Evolutionary conservation across 306 rosid species (phyloP).

Genomic region (Acacia acuminata): DNA sequence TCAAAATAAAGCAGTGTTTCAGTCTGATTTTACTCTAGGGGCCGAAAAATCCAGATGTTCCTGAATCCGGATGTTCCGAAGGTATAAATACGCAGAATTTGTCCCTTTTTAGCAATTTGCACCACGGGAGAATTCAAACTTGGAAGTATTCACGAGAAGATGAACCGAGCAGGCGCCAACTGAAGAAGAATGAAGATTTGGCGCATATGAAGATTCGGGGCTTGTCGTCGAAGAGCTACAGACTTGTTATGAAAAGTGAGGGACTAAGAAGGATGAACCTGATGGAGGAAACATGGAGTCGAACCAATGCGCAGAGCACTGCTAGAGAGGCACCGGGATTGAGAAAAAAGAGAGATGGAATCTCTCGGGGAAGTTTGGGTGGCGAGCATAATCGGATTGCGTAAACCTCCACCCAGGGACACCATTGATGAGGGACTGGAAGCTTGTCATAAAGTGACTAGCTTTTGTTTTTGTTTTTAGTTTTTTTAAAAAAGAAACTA

Average conservation of each 20-base stretch:
- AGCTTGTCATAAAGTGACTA: background rate
- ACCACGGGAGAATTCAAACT: background rate
- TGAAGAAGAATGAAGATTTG: background rate
- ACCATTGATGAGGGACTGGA: conserved; percentile 23
- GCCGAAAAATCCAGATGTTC: background rate
- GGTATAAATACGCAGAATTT: background rate
- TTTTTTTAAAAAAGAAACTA: background rate
- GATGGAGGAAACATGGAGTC: background rate
- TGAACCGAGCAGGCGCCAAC: background rate
- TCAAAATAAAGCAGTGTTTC: background rate
- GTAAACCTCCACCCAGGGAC: conserved; percentile 35
- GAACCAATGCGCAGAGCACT: conserved; percentile 15
- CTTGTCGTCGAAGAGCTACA: background rate
- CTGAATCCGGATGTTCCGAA: background rate
- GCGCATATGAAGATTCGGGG: conserved; percentile 1
- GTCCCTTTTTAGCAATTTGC: background rate
- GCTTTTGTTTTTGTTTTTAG: background rate
- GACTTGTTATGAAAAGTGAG: background rate
- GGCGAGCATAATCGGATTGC: conserved; percentile 35
- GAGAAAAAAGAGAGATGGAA: background rate
- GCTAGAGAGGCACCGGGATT: background rate
- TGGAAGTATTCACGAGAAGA: background rate
- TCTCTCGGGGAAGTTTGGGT: background rate
- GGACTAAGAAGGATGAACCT: background rate
- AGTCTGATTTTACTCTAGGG: background rate